Evolutionary conservation across 2,329 filamentous ascomycete genomes (phyloP), one percentile per base, ranked within the genome.

Genomic region (Escovopsis sp.): DNA sequence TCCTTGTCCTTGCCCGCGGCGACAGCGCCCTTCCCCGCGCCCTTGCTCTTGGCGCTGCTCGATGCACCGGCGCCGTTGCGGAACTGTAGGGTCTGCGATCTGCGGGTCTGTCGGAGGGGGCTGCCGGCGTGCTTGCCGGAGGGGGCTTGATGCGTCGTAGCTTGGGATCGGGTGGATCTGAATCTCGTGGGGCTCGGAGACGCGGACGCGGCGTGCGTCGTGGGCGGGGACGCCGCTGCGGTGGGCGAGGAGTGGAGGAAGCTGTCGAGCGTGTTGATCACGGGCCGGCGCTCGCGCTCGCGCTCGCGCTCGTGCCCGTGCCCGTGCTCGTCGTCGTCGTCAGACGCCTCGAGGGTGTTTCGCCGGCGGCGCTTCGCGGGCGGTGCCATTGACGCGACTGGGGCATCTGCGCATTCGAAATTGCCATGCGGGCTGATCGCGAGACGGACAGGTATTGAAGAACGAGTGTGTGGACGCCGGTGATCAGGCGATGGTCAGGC

Each of bases 301-400:
- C 6, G 20, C 20, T 6, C 20, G 20, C 6, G 20, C 20, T 2
- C 20, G 20, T 20, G 20, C 20, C 5, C 20, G 20, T 20, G 2
- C 20, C 6, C 20, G 20, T 52, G 56, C 41, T 71, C 65, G 48
- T 71, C 66, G 48, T 73, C 68, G 47, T 71, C 66, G 41, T 70
- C 70, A 36, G 65, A 65, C 47, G 59, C 59, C 40, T 67, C 63
- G 46, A 75, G 57, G 51, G 71, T 59, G 56, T 72, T 76, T 50
- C 69, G 71, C 65, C 67, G 73, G 50, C 70, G 71, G 57, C 75
- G 70, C 62, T 74, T 75, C 55, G 71, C 62, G 47, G 70, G 67
- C 59, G 72, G 71, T 53, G 70, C 69, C 73, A 77, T 77, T 51
- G 60, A 50, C 53, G 58, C 55, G 48, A 50, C 43, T 50, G 48